Percentiles rank a stretch among this genome's conserved stretches.
These are phyloP conservation scores for Aspergillus arachidicola DNA, from an alignment of 2,329 filamentous ascomycete species.

Conservation along the genomic window DNA sequence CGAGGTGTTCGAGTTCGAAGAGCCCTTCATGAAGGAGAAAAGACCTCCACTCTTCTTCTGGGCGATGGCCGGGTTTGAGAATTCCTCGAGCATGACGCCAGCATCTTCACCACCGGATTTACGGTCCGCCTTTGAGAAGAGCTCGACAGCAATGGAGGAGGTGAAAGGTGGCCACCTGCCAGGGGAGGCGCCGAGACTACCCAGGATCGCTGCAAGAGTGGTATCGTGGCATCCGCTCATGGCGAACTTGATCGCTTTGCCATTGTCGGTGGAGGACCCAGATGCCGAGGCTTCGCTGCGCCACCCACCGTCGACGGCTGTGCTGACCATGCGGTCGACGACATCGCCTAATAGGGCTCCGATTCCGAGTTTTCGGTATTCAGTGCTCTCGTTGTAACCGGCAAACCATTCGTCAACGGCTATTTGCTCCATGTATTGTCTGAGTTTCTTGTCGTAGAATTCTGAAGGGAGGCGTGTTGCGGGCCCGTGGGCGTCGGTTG, in stretches of 20 bases:
- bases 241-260: conserved; percentile 66
- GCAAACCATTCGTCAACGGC: conserved; percentile 90
- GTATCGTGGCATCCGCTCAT: conserved; percentile 92
- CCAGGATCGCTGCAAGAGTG: conserved; percentile 77
- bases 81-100: conserved; percentile 28
- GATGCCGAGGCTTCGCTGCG: conserved; percentile 55
- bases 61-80: conserved; percentile 26
- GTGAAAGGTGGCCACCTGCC: conserved; percentile 89
- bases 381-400: conserved; percentile 79
- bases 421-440: conserved; percentile 70
- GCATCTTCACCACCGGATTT: conserved; percentile 10
- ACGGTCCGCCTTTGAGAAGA: conserved; percentile 62
- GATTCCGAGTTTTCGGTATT: conserved; percentile 89
- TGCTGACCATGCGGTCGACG: conserved; percentile 70
- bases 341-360: conserved; percentile 83
- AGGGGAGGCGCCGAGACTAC: conserved; percentile 78
- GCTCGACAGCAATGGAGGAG: conserved; percentile 85
- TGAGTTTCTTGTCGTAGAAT: conserved; percentile 79
- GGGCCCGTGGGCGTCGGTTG: conserved; percentile 80
- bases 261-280: conserved; percentile 42
- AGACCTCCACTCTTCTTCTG: conserved; percentile 30
- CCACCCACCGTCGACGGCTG: conserved; percentile 61
- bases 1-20: conserved; percentile 22
- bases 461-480: conserved; percentile 76
- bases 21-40: conserved; percentile 34